phyloP scores from a whole-genome alignment of 2,329 filamentous ascomycete genomes.

The Stachybotrys echinatus region DNA sequence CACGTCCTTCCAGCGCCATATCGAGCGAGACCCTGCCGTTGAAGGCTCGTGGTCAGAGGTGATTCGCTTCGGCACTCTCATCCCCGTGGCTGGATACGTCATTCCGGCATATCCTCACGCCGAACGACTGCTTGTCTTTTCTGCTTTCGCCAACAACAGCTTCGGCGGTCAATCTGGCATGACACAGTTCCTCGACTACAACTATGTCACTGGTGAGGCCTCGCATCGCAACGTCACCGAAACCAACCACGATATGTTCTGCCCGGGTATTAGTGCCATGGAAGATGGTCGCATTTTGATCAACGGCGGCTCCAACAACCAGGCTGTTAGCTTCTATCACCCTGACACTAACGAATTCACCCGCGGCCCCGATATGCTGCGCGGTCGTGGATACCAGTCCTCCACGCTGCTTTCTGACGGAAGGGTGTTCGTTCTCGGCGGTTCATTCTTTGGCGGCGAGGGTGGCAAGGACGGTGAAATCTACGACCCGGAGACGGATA shows the following conservation, averaged over 20 bases:
- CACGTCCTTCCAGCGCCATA: conserved; percentile 6
- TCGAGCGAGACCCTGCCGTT: not conserved
- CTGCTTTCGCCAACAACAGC: conserved; percentile 10
- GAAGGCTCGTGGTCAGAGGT: conserved; percentile 11
- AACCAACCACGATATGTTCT: conserved; percentile 51
- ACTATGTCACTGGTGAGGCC: conserved; percentile 12
- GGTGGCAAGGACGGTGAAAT: conserved; percentile 53
- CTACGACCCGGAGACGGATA: conserved; percentile 36
- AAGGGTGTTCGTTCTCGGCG: conserved; percentile 52
- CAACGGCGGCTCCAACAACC: conserved; percentile 46
- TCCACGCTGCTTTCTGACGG: conserved; percentile 45
- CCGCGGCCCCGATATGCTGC: conserved; percentile 34
- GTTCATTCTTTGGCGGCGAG: conserved; percentile 41
- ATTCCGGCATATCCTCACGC: conserved; percentile 10
- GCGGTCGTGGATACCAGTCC: conserved; percentile 48
- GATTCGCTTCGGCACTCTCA: conserved; percentile 9
- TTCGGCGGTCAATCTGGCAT: conserved; percentile 11
- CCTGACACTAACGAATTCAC: conserved; percentile 31
- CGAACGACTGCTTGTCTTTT: conserved; percentile 11
- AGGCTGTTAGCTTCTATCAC: conserved; percentile 43
- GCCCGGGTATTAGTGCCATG: conserved; percentile 46
- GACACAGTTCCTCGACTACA: conserved; percentile 9
- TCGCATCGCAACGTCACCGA: conserved; percentile 26
- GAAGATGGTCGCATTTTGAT: conserved; percentile 43
- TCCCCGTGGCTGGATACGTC: conserved; percentile 13